These are phyloP conservation scores for Hypoxylon sp. DNA, from an alignment of 2,329 filamentous ascomycete species.

Conservation along the genomic window DNA sequence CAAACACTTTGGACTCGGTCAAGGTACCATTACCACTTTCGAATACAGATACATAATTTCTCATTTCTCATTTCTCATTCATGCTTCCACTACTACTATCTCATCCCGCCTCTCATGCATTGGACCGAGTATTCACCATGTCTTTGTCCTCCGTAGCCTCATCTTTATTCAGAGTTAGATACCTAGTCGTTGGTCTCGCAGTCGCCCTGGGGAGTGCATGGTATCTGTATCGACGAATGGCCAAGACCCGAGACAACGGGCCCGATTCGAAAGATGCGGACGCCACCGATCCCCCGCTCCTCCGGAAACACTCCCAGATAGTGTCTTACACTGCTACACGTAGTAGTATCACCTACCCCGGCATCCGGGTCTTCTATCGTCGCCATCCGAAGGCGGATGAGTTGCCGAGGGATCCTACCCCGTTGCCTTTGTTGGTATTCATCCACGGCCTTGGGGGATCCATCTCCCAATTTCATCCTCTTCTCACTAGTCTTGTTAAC, in stretches of 20 bases:
- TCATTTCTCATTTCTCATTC: constrained; percentile 3
- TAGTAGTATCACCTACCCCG: constrained; percentile 75
- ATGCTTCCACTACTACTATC: constrained; percentile 12
- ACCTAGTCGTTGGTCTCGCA: constrained; percentile 40
- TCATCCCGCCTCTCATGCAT: constrained; percentile 14
- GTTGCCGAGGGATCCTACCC: constrained; percentile 77
- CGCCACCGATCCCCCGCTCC: constrained; percentile 79
- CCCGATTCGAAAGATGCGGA: constrained; percentile 57
- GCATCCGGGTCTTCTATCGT: constrained; percentile 85
- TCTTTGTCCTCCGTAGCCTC: constrained; percentile 38
- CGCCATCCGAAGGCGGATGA: constrained; percentile 86
- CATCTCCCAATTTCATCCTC: constrained; percentile 84
- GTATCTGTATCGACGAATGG: constrained; percentile 46
- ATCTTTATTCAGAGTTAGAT: constrained; percentile 27
- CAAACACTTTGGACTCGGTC: constrained; percentile 16
- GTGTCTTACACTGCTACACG: constrained; percentile 78
- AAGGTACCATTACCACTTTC: constrained; percentile 20
- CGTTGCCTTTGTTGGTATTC: constrained; percentile 88
- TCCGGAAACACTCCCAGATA: constrained; percentile 80
- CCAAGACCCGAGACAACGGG: constrained; percentile 43
- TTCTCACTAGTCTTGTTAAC: constrained; percentile 85
- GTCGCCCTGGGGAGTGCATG: constrained; percentile 45
- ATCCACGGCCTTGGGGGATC: constrained; percentile 95
- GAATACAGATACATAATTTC: constrained; percentile 9
- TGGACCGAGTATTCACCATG: constrained; percentile 47